Evolutionary conservation across 78 protist genomes (phyloP).

Genomic region (Dictyostelium brefeldianum): DNA sequence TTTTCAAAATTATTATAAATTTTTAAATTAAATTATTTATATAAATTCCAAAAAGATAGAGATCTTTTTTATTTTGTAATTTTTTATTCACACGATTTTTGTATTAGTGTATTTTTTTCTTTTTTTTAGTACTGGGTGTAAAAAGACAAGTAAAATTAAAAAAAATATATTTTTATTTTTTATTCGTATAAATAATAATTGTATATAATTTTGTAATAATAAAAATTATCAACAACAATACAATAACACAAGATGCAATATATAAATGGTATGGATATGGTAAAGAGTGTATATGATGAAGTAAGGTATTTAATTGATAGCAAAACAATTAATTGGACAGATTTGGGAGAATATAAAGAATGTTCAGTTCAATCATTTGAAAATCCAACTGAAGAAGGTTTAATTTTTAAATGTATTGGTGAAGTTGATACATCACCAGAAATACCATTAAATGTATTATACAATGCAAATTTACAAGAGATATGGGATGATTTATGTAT

Average conservation of each 20-base stretch:
- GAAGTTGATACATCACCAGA: conserved; percentile 42
- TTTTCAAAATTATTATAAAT: no score
- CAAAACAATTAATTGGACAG: not conserved
- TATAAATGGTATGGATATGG: conserved; percentile 64
- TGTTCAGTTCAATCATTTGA: conserved; percentile 15
- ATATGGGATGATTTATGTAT: conserved; percentile 69
- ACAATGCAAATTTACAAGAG: conserved; percentile 14
- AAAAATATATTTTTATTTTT: no score
- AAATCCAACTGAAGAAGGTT: conserved; percentile 12
- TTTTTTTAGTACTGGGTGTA: no score
- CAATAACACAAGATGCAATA: conserved; percentile 38
- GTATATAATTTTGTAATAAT: no score
- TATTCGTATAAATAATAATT: no score
- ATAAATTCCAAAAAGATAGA: no score
- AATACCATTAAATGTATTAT: conserved; percentile 35
- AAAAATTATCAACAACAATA: not conserved
- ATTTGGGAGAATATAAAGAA: not conserved
- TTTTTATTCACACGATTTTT: no score
- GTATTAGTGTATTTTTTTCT: no score
- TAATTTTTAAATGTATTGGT: conserved; percentile 42
- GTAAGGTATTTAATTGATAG: not conserved
- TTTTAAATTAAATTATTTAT: no score
- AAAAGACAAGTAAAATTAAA: no score
- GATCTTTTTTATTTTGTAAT: no score
- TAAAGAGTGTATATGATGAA: conserved; percentile 16